Conservation (phyloP, 2,329 filamentous ascomycete genomes). For the Dothistroma pini region DNA sequence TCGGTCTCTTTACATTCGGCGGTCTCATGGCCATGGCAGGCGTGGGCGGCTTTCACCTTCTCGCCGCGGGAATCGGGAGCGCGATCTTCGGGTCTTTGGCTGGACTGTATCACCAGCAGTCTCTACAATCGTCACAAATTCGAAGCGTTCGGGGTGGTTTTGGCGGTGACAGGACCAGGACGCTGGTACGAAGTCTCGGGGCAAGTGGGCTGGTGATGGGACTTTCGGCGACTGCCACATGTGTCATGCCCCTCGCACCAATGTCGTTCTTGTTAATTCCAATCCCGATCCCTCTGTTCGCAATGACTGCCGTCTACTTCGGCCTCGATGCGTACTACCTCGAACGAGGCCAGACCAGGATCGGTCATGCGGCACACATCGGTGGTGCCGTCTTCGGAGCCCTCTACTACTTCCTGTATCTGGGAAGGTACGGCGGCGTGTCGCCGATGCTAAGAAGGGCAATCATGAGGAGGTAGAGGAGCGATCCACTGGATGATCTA, state of each 20-base stretch:
- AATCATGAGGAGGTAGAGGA: background rate
- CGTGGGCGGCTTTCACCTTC: constrained; percentile 27
- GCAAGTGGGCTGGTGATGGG: constrained; percentile 45
- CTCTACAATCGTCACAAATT: background rate
- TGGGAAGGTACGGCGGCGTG: constrained; percentile 28
- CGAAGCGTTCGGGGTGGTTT: background rate
- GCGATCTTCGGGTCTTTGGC: constrained; percentile 25
- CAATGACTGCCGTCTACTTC: constrained; percentile 36
- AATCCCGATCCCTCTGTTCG: constrained; percentile 41
- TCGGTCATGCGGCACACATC: constrained; percentile 45
- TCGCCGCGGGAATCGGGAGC: constrained; percentile 26
- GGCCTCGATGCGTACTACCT: constrained; percentile 40
- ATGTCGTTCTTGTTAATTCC: constrained; percentile 38
- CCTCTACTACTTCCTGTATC: constrained; percentile 28
- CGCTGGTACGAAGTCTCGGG: constrained; percentile 25
- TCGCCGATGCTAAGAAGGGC: constrained; percentile 10
- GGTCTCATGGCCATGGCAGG: constrained; percentile 33
- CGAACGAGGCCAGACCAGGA: constrained; percentile 26
- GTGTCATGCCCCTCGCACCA: constrained; percentile 35
- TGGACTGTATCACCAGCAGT: constrained; percentile 20
- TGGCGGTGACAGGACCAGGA: background rate
- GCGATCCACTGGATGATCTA: background rate
- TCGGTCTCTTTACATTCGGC: constrained; percentile 40
- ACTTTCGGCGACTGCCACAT: constrained; percentile 38
- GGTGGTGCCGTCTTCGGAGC: constrained; percentile 42